phyloP scores from a whole-genome alignment of 140 eudicot species.

The Anethum foeniculum region DNA sequence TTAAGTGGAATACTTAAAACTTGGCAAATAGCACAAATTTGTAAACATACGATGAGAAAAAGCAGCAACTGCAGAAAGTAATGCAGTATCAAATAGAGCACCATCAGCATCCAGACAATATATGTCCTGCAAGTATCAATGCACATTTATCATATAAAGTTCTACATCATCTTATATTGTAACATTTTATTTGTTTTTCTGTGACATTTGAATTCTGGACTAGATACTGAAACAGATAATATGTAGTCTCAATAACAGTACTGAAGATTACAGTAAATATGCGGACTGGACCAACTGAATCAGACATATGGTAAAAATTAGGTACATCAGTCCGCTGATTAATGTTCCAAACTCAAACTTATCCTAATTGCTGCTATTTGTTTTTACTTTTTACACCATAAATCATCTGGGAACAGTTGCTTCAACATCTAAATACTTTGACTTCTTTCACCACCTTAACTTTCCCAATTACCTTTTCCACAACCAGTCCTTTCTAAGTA shows the following conservation, averaged over 20 bases:
- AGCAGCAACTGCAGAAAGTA: conserved; percentile 89
- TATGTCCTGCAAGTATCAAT: conserved; percentile 54
- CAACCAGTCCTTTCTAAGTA: not conserved
- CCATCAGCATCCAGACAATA: conserved; percentile 99
- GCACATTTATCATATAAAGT: not conserved
- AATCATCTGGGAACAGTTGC: not conserved
- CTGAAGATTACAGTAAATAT: not conserved
- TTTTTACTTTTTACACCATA: not conserved
- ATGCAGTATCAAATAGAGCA: conserved; percentile 83
- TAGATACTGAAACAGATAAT: not conserved
- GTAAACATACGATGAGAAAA: conserved; percentile 73
- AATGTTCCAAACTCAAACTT: not conserved
- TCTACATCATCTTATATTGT: not conserved
- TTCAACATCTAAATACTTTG: not conserved
- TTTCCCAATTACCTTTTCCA: not conserved
- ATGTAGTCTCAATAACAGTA: not conserved
- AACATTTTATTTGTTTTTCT: not conserved
- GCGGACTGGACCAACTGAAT: not conserved
- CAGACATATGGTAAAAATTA: not conserved
- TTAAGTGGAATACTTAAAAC: not conserved
- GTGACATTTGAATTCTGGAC: not conserved
- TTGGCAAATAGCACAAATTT: not conserved
- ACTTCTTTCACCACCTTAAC: not conserved
- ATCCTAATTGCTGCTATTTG: not conserved
- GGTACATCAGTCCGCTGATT: not conserved